Percentiles rank a stretch among this genome's conserved stretches.
Conservation (phyloP, 1,284 basidiomycete species). For the Tilletia indica region DNA sequence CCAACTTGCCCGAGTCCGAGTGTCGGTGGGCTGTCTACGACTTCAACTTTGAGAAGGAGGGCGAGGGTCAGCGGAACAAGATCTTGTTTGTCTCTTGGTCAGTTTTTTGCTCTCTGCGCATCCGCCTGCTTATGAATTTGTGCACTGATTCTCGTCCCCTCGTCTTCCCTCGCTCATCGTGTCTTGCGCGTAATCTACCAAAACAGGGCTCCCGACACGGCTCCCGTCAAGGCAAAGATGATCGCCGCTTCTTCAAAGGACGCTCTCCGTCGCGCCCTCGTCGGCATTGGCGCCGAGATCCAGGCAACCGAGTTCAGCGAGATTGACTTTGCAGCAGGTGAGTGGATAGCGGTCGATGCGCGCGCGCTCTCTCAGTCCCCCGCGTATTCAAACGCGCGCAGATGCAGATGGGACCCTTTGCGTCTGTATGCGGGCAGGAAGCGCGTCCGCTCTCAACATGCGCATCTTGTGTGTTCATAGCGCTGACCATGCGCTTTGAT, state of each 20-base stretch:
- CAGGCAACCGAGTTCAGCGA: conserved; percentile 83
- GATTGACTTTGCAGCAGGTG: conserved; percentile 73
- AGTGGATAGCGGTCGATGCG: conserved; percentile 45
- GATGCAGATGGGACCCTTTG: neutral
- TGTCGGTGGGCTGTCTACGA: conserved; percentile 92
- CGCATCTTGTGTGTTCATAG: no score
- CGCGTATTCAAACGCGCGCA: neutral
- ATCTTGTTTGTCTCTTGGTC: conserved; percentile 80
- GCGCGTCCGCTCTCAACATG: no score
- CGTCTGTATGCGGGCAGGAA: no score
- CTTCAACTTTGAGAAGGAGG: conserved; percentile 79
- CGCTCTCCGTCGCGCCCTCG: conserved; percentile 70
- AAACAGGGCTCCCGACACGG: conserved; percentile 80
- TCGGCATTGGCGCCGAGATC: conserved; percentile 74
- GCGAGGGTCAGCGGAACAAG: conserved; percentile 81
- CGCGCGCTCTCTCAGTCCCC: neutral
- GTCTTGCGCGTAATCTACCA: neutral
- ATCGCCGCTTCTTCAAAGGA: conserved; percentile 88
- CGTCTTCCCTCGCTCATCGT: neutral
- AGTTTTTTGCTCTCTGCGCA: conserved; percentile 33
- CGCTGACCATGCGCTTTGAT: no score
- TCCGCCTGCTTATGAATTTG: no score
- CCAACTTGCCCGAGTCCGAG: conserved; percentile 71
- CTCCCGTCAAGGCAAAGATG: conserved; percentile 93
- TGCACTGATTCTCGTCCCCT: no score